phyloP scores from a whole-genome alignment of 2,329 filamentous ascomycete species.

The Pseudogymnoascus verrucosus region DNA sequence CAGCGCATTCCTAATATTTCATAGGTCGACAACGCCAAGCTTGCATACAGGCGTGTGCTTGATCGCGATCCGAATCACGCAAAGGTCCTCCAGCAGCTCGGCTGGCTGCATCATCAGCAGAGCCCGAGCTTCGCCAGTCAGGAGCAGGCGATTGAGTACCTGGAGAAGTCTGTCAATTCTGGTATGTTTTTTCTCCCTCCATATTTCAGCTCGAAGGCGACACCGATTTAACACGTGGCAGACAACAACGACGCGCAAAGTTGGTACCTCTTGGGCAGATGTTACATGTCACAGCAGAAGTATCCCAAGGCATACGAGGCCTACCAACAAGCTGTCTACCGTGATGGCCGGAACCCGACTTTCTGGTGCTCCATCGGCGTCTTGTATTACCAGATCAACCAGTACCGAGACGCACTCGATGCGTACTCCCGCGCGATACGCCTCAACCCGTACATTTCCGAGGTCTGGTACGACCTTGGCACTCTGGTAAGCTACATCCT shows the following conservation, averaged over 20 bases:
- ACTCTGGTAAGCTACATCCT: constrained; percentile 64
- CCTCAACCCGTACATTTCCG: constrained; percentile 94
- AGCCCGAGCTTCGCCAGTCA: constrained; percentile 86
- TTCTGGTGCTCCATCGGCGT: constrained; percentile 99
- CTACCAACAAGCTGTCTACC: constrained; percentile 97
- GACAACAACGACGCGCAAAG: constrained; percentile 94
- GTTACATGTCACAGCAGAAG: constrained; percentile 99
- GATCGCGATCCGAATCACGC: constrained; percentile 93
- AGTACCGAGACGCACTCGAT: constrained; percentile 95
- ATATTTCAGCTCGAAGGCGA: constrained; percentile 18
- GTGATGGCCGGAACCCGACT: constrained; percentile 92
- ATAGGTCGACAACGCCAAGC: constrained; percentile 87
- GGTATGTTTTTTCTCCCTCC: constrained; percentile 49
- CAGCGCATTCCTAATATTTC: constrained; percentile 24
- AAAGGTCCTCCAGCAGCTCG: constrained; percentile 95
- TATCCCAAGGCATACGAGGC: constrained; percentile 98
- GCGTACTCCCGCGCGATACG: constrained; percentile 95
- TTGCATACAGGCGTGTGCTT: constrained; percentile 84
- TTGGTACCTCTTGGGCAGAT: constrained; percentile 95
- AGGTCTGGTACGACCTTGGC: constrained; percentile 98
- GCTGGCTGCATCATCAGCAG: constrained; percentile 96
- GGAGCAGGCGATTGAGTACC: constrained; percentile 91
- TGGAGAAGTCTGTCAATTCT: constrained; percentile 91
- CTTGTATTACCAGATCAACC: constrained; percentile 98
- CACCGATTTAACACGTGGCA: constrained; percentile 36